Base-by-base conservation (phyloP, 2,329 filamentous ascomycete genomes). In the Chaetomium sp. region DNA sequence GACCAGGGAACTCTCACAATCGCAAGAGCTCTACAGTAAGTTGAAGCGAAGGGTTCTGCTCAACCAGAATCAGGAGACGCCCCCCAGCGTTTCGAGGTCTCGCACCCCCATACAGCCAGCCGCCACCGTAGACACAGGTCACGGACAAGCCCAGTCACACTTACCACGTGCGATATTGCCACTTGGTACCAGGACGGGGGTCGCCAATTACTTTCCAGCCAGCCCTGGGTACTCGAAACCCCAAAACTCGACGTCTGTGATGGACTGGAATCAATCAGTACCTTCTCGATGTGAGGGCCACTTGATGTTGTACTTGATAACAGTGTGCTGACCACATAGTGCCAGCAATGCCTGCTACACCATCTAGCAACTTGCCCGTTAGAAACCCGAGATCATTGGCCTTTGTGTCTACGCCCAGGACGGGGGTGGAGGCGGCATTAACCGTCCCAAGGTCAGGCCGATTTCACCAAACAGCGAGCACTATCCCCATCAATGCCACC, bases 11-110 rank as follows among this genome's bases (percentile, higher is more conserved):
- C 82, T 91, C 3, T 77, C 87, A 5, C 88, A 92, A 66, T 84
- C 87, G 2, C 90, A 92, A 70, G 84, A 87, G 67, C 77, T 87
- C 2, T 88, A 88, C 67, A 84, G 87, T 70, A 87, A 83, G 66
- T 75, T 87, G 55, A 88, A 87, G 71, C 78, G 82, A 54, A 83
- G 80, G 64, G 81, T 80, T 1, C 81, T 87, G 71, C 74, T 85
- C 50, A 80, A 79, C 10, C 82, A 87, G 21, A 81, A 87, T 33
- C 82, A 85, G 68, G 78, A 80, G 66, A 83, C 84, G 19, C 84
- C 84, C 6, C 80, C 81, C 21, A 79, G 85, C 68, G 78, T 79
- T n/a, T 77, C 80, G 4, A 78, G 82, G 55, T 75, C 78, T 29
- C 77, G 53, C 35, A 58, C 54, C 12, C 51, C 63, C 5, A 7